phyloP scores from a whole-genome alignment of 1,284 basidiomycete species.

The Ustilago tritici region DNA sequence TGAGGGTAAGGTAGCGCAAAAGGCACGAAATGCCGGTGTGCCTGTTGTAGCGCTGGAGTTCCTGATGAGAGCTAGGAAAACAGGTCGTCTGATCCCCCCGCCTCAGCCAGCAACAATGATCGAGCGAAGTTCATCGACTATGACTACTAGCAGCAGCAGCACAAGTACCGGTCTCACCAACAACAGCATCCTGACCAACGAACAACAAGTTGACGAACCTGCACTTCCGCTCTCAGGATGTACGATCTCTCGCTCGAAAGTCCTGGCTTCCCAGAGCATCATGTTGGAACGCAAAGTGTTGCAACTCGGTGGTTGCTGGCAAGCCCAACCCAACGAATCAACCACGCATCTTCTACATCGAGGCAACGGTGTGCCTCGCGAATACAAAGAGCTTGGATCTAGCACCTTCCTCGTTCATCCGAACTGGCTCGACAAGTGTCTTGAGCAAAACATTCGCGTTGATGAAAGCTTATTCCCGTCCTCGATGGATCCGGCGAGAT shows the following conservation, averaged over 20 bases:
- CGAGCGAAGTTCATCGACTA: slow-evolving; percentile 12
- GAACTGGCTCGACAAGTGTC: slow-evolving; percentile 49
- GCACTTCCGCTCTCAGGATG: slow-evolving; percentile 36
- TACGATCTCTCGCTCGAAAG: slow-evolving; percentile 33
- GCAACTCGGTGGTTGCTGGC: slow-evolving; percentile 45
- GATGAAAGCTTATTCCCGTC: slow-evolving; percentile 48
- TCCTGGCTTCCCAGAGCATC: slow-evolving; percentile 25
- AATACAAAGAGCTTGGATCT: slow-evolving; percentile 22
- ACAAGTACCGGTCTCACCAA: slow-evolving; percentile 4
- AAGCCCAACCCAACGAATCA: slow-evolving; percentile 17
- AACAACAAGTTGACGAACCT: neutral
- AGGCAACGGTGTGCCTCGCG: slow-evolving; percentile 27
- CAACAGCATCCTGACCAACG: slow-evolving; percentile 1
- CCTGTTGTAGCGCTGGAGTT: slow-evolving; percentile 47
- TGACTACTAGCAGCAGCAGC: slow-evolving; percentile 16
- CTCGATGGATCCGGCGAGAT: slow-evolving; percentile 35
- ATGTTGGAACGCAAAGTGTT: slow-evolving; percentile 41
- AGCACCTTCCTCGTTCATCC: slow-evolving; percentile 40
- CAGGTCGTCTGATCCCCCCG: slow-evolving; percentile 26
- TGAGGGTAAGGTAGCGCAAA: slow-evolving; percentile 30
- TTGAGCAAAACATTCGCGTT: slow-evolving; percentile 37
- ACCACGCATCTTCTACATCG: slow-evolving; percentile 43
- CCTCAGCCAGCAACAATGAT: slow-evolving; percentile 12
- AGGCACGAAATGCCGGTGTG: slow-evolving; percentile 35
- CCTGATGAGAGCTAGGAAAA: slow-evolving; percentile 28